Conservation (phyloP, 2,329 filamentous ascomycete genomes). For the Hypoxylon sp. region DNA sequence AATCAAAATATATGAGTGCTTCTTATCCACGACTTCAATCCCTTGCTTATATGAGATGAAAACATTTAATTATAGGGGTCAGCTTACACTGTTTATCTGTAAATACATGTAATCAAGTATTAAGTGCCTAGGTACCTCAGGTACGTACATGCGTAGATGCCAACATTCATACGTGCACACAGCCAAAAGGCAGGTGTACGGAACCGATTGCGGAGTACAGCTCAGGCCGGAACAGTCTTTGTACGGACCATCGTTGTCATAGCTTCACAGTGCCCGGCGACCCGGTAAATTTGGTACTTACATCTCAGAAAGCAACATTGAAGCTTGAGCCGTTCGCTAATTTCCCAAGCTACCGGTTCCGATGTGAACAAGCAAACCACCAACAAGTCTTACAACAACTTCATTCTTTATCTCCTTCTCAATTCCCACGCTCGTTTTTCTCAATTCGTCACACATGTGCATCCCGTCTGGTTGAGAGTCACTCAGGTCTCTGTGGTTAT, state of each 20-base stretch:
- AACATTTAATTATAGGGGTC: background rate
- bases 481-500: constrained; percentile 11
- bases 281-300: constrained; percentile 1
- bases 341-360: constrained; percentile 23
- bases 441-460: constrained; percentile 11
- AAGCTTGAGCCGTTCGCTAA: constrained; percentile 4
- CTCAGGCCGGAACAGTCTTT: constrained; percentile 1
- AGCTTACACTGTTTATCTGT: background rate
- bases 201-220: constrained; percentile 17
- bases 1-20: background rate
- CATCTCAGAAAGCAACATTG: background rate
- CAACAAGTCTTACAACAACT: constrained; percentile 10
- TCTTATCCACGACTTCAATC: background rate
- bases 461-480: constrained; percentile 14
- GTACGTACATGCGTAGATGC: background rate
- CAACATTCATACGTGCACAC: background rate
- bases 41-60: constrained; percentile 1
- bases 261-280: constrained; percentile 12
- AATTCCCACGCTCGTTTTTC: constrained; percentile 4
- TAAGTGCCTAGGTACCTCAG: background rate
- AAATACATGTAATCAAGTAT: background rate
- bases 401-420: constrained; percentile 1
- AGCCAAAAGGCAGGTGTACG: constrained; percentile 8
- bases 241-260: constrained; percentile 22
- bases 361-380: constrained; percentile 17